Evolutionary conservation across 2,329 filamentous ascomycete species (phyloP).

Genomic region (Fusarium sp.): DNA sequence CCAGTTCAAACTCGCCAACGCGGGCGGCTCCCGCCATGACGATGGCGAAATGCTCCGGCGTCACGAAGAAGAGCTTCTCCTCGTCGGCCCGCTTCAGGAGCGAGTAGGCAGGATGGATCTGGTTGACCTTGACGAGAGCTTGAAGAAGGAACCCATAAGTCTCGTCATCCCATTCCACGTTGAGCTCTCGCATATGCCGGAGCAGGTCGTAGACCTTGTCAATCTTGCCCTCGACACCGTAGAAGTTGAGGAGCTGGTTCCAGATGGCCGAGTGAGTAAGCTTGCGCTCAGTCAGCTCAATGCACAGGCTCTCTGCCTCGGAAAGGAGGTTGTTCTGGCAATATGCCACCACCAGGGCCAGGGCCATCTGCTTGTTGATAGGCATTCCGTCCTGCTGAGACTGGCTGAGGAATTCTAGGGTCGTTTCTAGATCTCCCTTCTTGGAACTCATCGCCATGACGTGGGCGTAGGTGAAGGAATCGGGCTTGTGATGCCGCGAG

Average conservation of each 20-base stretch:
- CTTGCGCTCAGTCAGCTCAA: constrained; percentile 63
- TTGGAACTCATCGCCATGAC: constrained; percentile 78
- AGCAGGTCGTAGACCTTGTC: constrained; percentile 60
- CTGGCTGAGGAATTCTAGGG: constrained; percentile 71
- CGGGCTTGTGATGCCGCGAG: constrained; percentile 60
- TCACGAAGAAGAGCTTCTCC: constrained; percentile 58
- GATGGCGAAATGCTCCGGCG: constrained; percentile 60
- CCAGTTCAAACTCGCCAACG: constrained; percentile 55
- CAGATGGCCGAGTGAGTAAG: constrained; percentile 72
- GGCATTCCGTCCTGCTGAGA: constrained; percentile 65
- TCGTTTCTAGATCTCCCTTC: constrained; percentile 78
- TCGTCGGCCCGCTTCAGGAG: constrained; percentile 58
- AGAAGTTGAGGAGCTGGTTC: constrained; percentile 79
- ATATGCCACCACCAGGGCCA: constrained; percentile 75
- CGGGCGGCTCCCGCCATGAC: constrained; percentile 64
- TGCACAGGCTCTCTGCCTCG: constrained; percentile 52
- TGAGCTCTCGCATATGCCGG: constrained; percentile 58
- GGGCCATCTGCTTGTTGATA: constrained; percentile 67
- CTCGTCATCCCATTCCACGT: constrained; percentile 59
- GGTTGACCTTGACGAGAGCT: constrained; percentile 60
- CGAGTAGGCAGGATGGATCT: constrained; percentile 61
- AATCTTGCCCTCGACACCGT: constrained; percentile 70
- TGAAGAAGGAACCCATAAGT: constrained; percentile 63
- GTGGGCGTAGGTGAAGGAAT: constrained; percentile 74
- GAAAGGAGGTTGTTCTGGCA: constrained; percentile 55